Evolutionary conservation across 1,139 yeast genomes (phyloP), one percentile per base, ranked within the genome.

Genomic region (Zygosaccharomyces sapae): DNA sequence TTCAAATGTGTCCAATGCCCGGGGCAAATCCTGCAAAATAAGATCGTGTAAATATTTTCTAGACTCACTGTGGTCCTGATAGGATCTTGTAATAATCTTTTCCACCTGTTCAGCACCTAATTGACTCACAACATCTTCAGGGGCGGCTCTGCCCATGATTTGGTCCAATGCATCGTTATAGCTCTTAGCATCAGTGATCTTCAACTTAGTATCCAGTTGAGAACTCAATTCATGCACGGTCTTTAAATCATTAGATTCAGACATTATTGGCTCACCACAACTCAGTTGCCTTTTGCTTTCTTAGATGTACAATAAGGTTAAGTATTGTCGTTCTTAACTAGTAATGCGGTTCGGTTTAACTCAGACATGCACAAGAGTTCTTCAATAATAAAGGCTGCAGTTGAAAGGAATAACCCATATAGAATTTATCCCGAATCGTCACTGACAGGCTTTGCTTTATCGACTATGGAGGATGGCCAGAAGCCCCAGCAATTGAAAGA

Each of bases 11-110:
- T 54, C 49, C 9, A 62, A 34, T 5, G 63, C 47, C 24, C 41
- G 45, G 3, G 50, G 12, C 18, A 56, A 38, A 45, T 58, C 49
- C 7, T 43, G 25, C 4, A 44, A 45, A 6, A 61, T 50, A n/a
- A 48, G 34, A 7, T 42, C 34, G 6, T 46, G 38, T 31, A 62
- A 38, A 45, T 55, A 41, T 5, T 44, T 38, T 12, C 58, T 51
- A 4, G 64, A 55, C 20, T 52, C 58, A n/a, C 47, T 46, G 46
- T 62, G 64, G 33, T 61, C 65, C 33, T 61, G 61, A 36, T 55
- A 59, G 1, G 65, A 53, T 41, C 65, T 52, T 2, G 46, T 49
- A 3, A 63, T 12, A 3, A 60, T 47, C 25, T 51, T 50, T 43
- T 59, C 66, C 6, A 55, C 43, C 29, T 54, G 43, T 5, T 47